Percentiles rank a stretch among this genome's conserved stretches.
Conservation (phyloP, 495 filamentous ascomycete species). For the Amorphotheca resinae region DNA sequence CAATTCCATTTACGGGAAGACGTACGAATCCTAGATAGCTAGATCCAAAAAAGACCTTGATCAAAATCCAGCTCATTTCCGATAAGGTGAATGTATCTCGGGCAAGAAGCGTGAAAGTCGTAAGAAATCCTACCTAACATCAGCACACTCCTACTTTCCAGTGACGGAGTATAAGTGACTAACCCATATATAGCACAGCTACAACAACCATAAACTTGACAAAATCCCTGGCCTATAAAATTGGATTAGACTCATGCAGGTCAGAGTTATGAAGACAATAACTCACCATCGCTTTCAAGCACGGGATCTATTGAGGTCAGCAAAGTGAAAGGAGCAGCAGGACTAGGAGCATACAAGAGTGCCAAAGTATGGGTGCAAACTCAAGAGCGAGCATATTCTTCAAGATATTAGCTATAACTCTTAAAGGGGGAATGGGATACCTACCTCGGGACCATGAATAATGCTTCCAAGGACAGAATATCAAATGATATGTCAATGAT, state of each 20-base stretch:
- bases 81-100: constrained; percentile 59
- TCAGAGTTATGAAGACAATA: background rate
- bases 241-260: background rate
- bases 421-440: constrained; percentile 4
- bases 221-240: constrained; percentile 60
- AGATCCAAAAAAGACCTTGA: constrained; percentile 71
- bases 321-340: background rate
- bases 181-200: constrained; percentile 55
- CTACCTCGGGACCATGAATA: constrained; percentile 74
- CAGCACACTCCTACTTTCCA: background rate
- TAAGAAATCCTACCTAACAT: constrained; percentile 54
- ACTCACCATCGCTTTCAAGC: constrained; percentile 21
- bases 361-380: constrained; percentile 85
- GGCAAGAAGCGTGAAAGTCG: constrained; percentile 81
- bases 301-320: constrained; percentile 16
- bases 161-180: background rate
- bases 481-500: constrained; percentile 76
- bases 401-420: constrained; percentile 23
- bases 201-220: constrained; percentile 85
- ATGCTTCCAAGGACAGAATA: constrained; percentile 73
- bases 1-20: constrained; percentile 14
- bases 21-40: constrained; percentile 71
- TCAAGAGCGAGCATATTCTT: constrained; percentile 70
- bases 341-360: constrained; percentile 26
- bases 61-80: constrained; percentile 75